phyloP scores from a whole-genome alignment of 257 asterid genomes.

The Paraleonurus japonicus region DNA sequence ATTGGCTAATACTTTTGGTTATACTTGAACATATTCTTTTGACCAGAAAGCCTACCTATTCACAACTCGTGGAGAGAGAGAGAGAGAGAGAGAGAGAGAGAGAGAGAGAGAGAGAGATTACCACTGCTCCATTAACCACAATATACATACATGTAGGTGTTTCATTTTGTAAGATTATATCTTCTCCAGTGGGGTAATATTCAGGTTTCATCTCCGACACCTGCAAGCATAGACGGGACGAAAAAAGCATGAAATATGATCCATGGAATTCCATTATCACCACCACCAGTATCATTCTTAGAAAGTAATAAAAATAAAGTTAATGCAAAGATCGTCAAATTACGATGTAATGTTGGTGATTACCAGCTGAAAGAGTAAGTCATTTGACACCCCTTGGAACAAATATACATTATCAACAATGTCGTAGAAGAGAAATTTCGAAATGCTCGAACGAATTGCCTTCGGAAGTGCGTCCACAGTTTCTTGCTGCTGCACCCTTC shows the following conservation, averaged over 20 bases:
- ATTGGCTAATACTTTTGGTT: not conserved
- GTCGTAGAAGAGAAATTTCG: conserved; percentile 62
- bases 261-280: not conserved
- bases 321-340: not conserved
- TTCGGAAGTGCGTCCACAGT: conserved; percentile 71
- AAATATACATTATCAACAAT: conserved; percentile 67
- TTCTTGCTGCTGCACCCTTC: conserved; percentile 92
- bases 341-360: conserved; percentile 1
- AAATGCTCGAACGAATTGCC: conserved; percentile 78
- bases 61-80: too few relatives aligned
- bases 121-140: conserved; percentile 67
- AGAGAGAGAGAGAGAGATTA: conserved; percentile 31
- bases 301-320: not conserved
- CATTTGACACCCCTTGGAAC: conserved; percentile 73
- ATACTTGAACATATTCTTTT: not conserved
- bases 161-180: conserved; percentile 68
- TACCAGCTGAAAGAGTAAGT: conserved; percentile 91
- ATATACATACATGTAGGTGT: conserved; percentile 73
- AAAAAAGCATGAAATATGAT: not conserved
- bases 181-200: conserved; percentile 73
- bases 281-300: not conserved
- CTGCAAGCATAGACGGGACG: conserved; percentile 27
- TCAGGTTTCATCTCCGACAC: conserved; percentile 77
- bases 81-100: not conserved
- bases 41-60: not conserved